These are phyloP conservation scores for Pseudogymnoascus sp. DNA, from an alignment of 2,329 filamentous ascomycete species.

Conservation along the genomic window DNA sequence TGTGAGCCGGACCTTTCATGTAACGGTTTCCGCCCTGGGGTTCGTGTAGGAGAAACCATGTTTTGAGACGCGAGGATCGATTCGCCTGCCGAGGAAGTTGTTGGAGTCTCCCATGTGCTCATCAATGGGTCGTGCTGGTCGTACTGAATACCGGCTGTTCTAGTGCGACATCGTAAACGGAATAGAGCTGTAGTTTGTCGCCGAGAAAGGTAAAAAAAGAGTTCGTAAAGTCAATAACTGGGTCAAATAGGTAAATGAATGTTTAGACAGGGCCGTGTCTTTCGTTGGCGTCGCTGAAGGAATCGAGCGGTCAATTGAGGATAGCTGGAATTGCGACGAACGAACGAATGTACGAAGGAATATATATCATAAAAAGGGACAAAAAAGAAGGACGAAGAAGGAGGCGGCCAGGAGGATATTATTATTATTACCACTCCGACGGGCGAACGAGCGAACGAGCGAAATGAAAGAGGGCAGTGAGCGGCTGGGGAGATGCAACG, in stretches of 20 bases:
- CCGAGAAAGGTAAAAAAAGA: not conserved
- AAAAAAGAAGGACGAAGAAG: conserved; percentile 9
- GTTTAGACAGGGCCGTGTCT: not conserved
- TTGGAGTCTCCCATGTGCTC: conserved; percentile 5
- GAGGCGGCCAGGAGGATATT: conserved; percentile 9
- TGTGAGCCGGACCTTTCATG: conserved; percentile 14
- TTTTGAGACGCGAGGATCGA: conserved; percentile 11
- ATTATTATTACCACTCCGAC: conserved; percentile 10
- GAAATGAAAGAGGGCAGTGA: conserved; percentile 2
- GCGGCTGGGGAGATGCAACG: conserved; percentile 9
- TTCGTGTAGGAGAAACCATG: conserved; percentile 12
- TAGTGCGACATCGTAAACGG: conserved; percentile 7
- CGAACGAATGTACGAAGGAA: conserved; percentile 1
- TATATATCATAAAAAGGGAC: conserved; percentile 4
- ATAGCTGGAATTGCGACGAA: not conserved
- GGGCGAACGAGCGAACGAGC: conserved; percentile 2
- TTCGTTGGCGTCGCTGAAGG: conserved; percentile 5
- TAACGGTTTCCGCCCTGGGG: conserved; percentile 11
- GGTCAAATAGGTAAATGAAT: conserved; percentile 1
- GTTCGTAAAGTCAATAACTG: conserved; percentile 1
- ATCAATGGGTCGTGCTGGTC: conserved; percentile 7
- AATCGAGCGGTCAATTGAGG: not conserved
- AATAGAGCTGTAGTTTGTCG: not conserved
- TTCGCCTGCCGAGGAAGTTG: conserved; percentile 1
- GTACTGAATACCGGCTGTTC: not conserved